Evolutionary conservation across 2,329 filamentous ascomycete genomes (phyloP).

Genomic region (Claviceps pazoutovae): DNA sequence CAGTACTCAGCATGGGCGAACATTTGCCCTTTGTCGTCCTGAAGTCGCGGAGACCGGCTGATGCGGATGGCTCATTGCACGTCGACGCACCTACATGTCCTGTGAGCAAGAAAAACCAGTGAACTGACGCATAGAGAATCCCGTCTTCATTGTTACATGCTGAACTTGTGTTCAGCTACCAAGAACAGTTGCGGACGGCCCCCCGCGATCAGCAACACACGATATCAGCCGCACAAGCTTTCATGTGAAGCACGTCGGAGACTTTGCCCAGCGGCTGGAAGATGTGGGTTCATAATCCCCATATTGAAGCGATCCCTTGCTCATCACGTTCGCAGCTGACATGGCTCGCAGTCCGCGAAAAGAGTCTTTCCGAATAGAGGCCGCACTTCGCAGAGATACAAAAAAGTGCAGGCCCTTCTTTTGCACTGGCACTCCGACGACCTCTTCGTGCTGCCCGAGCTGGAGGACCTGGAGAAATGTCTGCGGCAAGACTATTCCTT

Average conservation of each 20-base stretch:
- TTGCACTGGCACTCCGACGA: conserved; percentile 46
- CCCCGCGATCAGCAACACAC: conserved; percentile 32
- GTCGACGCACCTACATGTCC: conserved; percentile 34
- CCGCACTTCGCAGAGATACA: conserved; percentile 37
- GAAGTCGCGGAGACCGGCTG: conserved; percentile 32
- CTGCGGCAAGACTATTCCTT: conserved; percentile 41
- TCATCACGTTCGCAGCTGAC: not conserved
- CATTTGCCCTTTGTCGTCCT: conserved; percentile 39
- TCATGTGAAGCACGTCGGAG: conserved; percentile 41
- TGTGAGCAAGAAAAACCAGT: not conserved
- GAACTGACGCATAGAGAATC: not conserved
- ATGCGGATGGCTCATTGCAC: conserved; percentile 32
- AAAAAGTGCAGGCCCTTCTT: conserved; percentile 38
- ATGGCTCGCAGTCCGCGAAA: conserved; percentile 31
- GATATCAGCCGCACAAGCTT: conserved; percentile 44
- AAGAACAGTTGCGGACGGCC: conserved; percentile 11
- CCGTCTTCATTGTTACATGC: not conserved
- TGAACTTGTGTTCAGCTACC: not conserved
- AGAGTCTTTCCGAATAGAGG: conserved; percentile 44
- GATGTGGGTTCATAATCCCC: conserved; percentile 26
- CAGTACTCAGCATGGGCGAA: conserved; percentile 22
- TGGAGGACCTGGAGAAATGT: conserved; percentile 42
- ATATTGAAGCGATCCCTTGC: not conserved
- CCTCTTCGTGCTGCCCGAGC: conserved; percentile 42
- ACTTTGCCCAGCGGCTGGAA: conserved; percentile 40